Evolutionary conservation across 345 rosid species (phyloP), one percentile per base, ranked within the genome.

Genomic region (Populus pruinosa): DNA sequence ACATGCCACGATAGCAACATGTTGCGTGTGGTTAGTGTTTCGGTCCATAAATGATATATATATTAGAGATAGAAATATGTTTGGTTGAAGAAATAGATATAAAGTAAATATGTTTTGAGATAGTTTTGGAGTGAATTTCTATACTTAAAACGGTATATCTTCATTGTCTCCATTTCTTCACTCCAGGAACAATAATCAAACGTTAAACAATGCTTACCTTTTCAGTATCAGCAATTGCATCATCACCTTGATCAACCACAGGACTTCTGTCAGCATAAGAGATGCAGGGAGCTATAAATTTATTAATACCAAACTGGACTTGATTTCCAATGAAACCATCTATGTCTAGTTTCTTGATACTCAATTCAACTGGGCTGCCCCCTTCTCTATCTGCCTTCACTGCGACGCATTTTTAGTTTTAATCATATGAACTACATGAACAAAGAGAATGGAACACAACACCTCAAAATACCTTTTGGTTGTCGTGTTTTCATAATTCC

Each of bases 301-400:
- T 83, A 71, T 89, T 70, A 71, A 64, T 75, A 25, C 94, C 97
- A 87, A 82, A 85, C 7, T 89, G 59, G 20, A 6, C 94, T 82
- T 88, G 93, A 76, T 87, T 87, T 35, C 87, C 94, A 47, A 72
- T 18, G 78, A 86, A 94, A 55, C 95, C 97, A 65, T 84, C 74
- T 65, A 70, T 71, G 63, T 84, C 92, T 39, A 83, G 13, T 56
- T 90, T 88, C 83, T 83, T 81, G 31, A 94, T 79, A 12, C 83
- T 83, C 67, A 93, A 74, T 20, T 87, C 93, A 11, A 91, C 69
- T 10, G 97, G 97, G 75, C 86, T 89, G 33, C 98, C 95, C 13
- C 98, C 98, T 91, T 94, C 98, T 84, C 97, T 88, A 68, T 94
- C 97, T 41, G 64, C 82, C 84, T 89, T 91, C 79, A 38, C 97